Base-by-base conservation (phyloP, 23 red algal species). In the Gracilaria vermiculophylla region DNA sequence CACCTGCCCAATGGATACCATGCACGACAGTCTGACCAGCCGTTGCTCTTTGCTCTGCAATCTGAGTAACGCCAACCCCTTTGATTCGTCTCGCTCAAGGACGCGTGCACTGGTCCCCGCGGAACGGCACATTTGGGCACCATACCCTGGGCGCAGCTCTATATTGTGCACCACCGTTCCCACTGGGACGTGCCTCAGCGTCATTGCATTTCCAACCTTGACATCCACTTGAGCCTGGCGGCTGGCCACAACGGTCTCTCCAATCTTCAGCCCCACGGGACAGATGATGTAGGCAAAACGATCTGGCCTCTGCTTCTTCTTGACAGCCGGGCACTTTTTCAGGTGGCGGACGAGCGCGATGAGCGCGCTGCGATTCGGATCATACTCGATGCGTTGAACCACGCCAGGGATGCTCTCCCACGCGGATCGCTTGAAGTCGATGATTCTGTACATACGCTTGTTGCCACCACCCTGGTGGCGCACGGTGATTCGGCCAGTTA, bases 141-240 rank as follows among this genome's bases (percentile, higher is more conserved):
- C 94, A 32, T 87, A 39, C n/a, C 91, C 89, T 15, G 97, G 93
- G 55, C 72, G 56, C 28, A 96, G 82, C 77, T 99, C 93, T 53
- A 99, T 93, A 58, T 99, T 99, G 70, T 99, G 97, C 31, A 99
- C 93, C 45, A 32, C 64, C 13, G 94, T 99, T 34, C 97, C 97
- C 11, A 93, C 86, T 19, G 97, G 97, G 72, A 99, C 61, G 66
- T 86, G 87, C 21, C 77, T 71, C 47, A 99, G 82, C 41, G 81
- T 92, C 78, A 93, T 95, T 11, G 97, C 97, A 48, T 99, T 99
- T 24, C 97, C 97, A 61, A 88, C 82, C 39, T 81, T 91, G 56
- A 93, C 86, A 57, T 99, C 97, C 1, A 99, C 85, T 14, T 32
- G 42, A 21, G 29, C 53, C 6, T 72, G 48, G 17, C 78, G 69